These are phyloP conservation scores for Blechomonas ayalai DNA, from an alignment of 208 protist species.

Conservation along the genomic window DNA sequence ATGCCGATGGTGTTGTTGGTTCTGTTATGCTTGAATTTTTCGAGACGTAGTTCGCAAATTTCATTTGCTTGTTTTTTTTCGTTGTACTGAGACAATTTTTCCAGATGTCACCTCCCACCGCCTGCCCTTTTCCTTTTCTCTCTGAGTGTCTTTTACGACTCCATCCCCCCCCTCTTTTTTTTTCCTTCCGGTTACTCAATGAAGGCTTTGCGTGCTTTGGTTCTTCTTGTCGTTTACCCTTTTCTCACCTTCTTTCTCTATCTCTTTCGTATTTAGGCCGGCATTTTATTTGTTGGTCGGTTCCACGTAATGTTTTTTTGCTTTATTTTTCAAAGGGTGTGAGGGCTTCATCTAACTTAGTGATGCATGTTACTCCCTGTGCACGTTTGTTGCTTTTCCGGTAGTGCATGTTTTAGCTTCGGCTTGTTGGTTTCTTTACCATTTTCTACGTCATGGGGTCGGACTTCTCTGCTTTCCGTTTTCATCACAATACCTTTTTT, in stretches of 20 bases:
- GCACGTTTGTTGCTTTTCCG: too few relatives aligned
- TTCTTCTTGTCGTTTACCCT: conserved; percentile 5
- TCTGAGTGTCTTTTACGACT: conserved; percentile 3
- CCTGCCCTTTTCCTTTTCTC: conserved; percentile 12
- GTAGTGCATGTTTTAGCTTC: too few relatives aligned
- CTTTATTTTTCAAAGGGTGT: conserved; percentile 1
- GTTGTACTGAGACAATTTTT: conserved; percentile 3
- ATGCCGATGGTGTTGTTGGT: conserved; percentile 3
- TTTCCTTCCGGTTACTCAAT: conserved; percentile 7
- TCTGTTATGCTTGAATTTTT: conserved; percentile 1
- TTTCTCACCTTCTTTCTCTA: conserved; percentile 6
- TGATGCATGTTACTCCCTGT: too few relatives aligned
- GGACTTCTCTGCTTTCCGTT: not conserved
- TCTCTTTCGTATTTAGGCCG: conserved; percentile 1
- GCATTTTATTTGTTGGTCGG: conserved; percentile 1
- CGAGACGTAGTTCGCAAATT: conserved; percentile 1
- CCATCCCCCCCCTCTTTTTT: conserved; percentile 5
- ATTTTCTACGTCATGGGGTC: too few relatives aligned
- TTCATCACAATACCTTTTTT: conserved; percentile 1
- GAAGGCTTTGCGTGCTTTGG: not conserved
- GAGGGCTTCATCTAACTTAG: too few relatives aligned
- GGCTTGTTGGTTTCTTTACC: too few relatives aligned
- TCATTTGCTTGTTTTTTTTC: conserved; percentile 14
- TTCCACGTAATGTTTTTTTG: not conserved
- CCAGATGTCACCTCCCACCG: not conserved